Percentiles rank a stretch among this genome's conserved stretches.
These are phyloP conservation scores for Microdochium paspali DNA, from an alignment of 2,329 filamentous ascomycete species.

Conservation along the genomic window DNA sequence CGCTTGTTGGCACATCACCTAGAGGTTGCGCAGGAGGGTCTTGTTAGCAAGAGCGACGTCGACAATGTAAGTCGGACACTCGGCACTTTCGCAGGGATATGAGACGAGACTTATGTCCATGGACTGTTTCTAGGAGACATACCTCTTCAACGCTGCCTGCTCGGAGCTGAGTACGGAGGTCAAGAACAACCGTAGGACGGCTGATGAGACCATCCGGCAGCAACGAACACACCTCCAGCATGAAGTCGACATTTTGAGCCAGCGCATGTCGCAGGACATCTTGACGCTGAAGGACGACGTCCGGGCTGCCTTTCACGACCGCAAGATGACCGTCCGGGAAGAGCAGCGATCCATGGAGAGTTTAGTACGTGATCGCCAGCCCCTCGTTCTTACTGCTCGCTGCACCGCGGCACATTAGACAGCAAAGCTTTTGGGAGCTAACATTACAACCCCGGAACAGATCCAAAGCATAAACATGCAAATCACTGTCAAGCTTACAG, in stretches of 20 bases:
- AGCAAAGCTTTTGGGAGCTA: too few species aligned
- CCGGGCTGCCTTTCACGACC: slow-evolving; percentile 93
- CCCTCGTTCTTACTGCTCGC: not conserved
- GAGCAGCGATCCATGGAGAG: slow-evolving; percentile 81
- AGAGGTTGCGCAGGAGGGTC: slow-evolving; percentile 65
- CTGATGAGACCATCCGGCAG: slow-evolving; percentile 73
- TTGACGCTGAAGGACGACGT: slow-evolving; percentile 77
- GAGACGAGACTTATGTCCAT: slow-evolving; percentile 5
- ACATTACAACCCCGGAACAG: slow-evolving; percentile 24
- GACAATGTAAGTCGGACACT: slow-evolving; percentile 60
- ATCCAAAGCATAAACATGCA: slow-evolving; percentile 96
- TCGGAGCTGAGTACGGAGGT: slow-evolving; percentile 86
- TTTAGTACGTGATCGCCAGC: slow-evolving; percentile 40
- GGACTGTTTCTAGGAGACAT: slow-evolving; percentile 53
- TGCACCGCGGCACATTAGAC: too few species aligned
- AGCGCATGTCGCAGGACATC: slow-evolving; percentile 77
- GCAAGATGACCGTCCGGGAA: slow-evolving; percentile 83
- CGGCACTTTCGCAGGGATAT: not conserved
- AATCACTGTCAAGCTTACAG: slow-evolving; percentile 83
- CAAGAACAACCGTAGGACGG: slow-evolving; percentile 63
- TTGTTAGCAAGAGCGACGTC: slow-evolving; percentile 85
- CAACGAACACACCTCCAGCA: slow-evolving; percentile 83
- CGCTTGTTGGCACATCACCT: slow-evolving; percentile 69
- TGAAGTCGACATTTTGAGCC: slow-evolving; percentile 85
- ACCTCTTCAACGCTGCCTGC: slow-evolving; percentile 89